Base-by-base conservation (phyloP, 192 early-diverging fungal species). In the Geranomyces michiganensis region DNA sequence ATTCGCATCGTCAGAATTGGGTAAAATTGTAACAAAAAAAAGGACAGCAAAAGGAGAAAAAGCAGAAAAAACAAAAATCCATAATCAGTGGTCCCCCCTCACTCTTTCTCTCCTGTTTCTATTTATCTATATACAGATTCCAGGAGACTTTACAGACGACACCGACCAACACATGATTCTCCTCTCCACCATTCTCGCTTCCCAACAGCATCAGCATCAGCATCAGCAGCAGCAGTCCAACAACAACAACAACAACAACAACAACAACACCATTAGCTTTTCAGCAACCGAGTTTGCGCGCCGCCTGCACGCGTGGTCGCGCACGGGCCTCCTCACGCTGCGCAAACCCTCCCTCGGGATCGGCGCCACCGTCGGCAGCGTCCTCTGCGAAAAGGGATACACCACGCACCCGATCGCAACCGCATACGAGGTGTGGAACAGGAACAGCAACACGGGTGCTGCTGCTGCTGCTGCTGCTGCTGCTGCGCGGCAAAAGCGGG, bases 81-180 rank as follows among this genome's bases (percentile, higher is more conserved):
- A n/a, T n/a, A n/a, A n/a, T n/a, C n/a, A n/a, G n/a, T n/a, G n/a
- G n/a, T n/a, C n/a, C n/a, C n/a, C n/a, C n/a, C n/a, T n/a, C n/a
- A n/a, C n/a, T n/a, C n/a, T n/a, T n/a, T n/a, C n/a, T n/a, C n/a
- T n/a, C n/a, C n/a, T n/a, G n/a, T n/a, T n/a, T n/a, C n/a, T n/a
- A n/a, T n/a, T n/a, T n/a, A n/a, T n/a, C n/a, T n/a, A n/a, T n/a
- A n/a, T n/a, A 41, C 3, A 41, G 36, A 41, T 41, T 1, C 49
- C 70, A 12, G 81, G 79, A 29, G 82, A 84, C 26, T 87, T 77
- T 49, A 87, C 86, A 1, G 84, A 82, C 56, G 82, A 84, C 71
- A 78, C 83, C 46, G 90, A 91, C 62, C 90, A 91, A 62, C 73
- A 78, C 24, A 55, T 91, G 22, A 71, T 90, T 15, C 27, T 91